Evolutionary conservation across 192 early-diverging fungal genomes (phyloP).

Genomic region (Backusella sp.): DNA sequence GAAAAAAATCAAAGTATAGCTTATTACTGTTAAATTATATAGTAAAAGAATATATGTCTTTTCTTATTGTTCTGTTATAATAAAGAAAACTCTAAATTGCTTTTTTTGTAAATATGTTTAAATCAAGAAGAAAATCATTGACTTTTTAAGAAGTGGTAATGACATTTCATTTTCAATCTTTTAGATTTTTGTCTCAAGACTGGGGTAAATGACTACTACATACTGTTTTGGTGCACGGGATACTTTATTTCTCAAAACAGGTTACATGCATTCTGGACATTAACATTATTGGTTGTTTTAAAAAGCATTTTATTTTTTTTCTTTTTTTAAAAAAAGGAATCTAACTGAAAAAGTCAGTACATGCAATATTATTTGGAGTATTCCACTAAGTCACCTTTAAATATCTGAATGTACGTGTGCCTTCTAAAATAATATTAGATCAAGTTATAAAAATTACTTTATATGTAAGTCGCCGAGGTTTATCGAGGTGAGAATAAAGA

Average conservation of each 20-base stretch:
- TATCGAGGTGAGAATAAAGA: neutral
- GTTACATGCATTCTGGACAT: neutral
- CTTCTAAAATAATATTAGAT: neutral
- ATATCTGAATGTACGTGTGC: neutral
- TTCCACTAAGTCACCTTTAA: neutral
- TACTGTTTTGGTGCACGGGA: neutral
- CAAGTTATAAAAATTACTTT: neutral
- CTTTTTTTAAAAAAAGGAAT: neutral
- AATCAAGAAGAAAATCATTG: neutral
- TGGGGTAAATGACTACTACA: neutral
- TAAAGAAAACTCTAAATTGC: neutral
- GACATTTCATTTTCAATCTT: neutral
- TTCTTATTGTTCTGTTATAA: no score
- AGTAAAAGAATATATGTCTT: no score
- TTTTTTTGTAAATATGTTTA: neutral
- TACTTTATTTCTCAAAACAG: neutral
- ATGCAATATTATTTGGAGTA: neutral
- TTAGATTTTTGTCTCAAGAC: neutral
- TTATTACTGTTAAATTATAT: no score
- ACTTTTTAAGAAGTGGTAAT: no score
- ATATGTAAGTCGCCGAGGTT: no score
- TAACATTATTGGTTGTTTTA: neutral
- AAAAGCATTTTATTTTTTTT: no score
- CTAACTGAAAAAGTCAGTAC: neutral
- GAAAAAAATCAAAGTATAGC: no score